Evolutionary conservation across 768 basidiomycete genomes (phyloP), one percentile per base, ranked within the genome.

Genomic region (Lentinula sp.): DNA sequence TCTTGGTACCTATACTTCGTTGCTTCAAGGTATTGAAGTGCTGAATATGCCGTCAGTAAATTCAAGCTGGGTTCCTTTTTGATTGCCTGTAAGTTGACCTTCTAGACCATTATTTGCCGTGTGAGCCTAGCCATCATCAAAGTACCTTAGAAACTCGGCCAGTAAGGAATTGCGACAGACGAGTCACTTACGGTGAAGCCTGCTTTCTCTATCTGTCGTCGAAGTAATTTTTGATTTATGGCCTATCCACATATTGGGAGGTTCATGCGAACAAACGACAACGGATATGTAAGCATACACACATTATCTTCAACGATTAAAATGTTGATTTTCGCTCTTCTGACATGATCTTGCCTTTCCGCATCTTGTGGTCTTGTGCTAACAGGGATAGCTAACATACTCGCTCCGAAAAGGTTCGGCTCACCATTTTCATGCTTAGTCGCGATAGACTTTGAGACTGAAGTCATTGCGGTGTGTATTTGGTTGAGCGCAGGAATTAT

Each of bases 161-260:
- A 23, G 23, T 23, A 23, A 23, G 23, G 23, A 23, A 23, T 23
- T 23, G 23, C 23, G 23, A 23, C 23, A 50, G 13, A 13, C 23
- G 11, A 28, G 23, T 28, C 1, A 7, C 23, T 23, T 48, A 28
- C 49, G 13, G 18, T 51, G 28, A 60, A 60, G 11, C 51, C 49
- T 34, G 62, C 62, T 40, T 63, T 63, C 31, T 63, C 34, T 2
- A 60, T 18, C 40, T 63, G 59, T n/a, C 61, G 55, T 48, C 18
- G 37, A 31, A 62, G 55, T 18, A 62, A 43, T 23, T 46, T 18
- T 37, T 62, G 43, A 39, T 62, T 56, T 15, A 62, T 49, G 40
- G 21, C 18, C 61, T 62, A 23, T 9, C 48, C 18, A 32, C 28
- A 23, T 23, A 23, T 23, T 23, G 23, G 23, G 23, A 23, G 23